Percentiles rank a stretch among this genome's conserved stretches.
These are phyloP conservation scores for Geranomyces variabilis DNA, from an alignment of 192 early-diverging fungal genomes.

Conservation along the genomic window DNA sequence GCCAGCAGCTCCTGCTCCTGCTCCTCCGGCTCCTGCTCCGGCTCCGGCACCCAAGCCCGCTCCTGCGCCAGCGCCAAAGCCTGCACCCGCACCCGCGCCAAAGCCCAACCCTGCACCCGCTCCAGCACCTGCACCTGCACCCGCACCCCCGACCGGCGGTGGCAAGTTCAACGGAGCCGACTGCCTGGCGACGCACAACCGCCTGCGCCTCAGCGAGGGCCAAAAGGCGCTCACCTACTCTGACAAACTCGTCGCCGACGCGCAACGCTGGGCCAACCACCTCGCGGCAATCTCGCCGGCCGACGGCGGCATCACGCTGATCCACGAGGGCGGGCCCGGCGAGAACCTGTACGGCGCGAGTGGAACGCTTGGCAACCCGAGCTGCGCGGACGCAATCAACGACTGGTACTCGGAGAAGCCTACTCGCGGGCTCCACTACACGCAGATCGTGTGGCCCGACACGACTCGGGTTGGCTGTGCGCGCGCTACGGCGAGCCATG, in stretches of 20 bases:
- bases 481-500: background rate
- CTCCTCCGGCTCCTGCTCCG: too few relatives aligned
- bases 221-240: background rate
- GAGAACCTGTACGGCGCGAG: background rate
- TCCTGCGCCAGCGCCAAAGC: background rate
- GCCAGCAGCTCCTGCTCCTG: too few relatives aligned
- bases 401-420: too few relatives aligned
- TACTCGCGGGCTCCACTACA: background rate
- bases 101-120: background rate
- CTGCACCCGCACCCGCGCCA: background rate
- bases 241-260: too few relatives aligned
- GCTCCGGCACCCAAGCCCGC: too few relatives aligned
- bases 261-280: too few relatives aligned
- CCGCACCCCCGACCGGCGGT: background rate
- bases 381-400: conserved; percentile 2
- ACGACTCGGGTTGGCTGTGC: conserved; percentile 24
- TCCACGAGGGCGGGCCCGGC: too few relatives aligned
- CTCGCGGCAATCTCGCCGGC: too few relatives aligned
- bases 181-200: conserved; percentile 30
- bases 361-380: background rate
- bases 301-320: too few relatives aligned
- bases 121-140: background rate
- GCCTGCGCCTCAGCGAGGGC: conserved; percentile 16
- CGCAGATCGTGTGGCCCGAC: conserved; percentile 23
- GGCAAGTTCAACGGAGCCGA: background rate